Conservation (phyloP, 2,329 filamentous ascomycete genomes). For the Ustulina deusta region DNA sequence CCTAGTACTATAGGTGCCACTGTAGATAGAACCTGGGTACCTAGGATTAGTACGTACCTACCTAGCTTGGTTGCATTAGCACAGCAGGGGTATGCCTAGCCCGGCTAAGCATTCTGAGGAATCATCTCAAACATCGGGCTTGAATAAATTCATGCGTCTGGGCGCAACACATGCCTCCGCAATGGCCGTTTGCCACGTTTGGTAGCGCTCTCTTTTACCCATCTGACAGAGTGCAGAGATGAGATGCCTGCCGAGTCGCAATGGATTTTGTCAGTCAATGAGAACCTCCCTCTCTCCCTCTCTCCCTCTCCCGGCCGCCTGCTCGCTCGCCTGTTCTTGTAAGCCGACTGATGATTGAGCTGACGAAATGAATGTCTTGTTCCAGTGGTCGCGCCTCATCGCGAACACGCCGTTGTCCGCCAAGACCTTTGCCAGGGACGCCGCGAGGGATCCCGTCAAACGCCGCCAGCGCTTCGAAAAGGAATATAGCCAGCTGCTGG, state of each 20-base stretch:
- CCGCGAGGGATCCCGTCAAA: slow-evolving; percentile 71
- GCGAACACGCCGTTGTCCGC: slow-evolving; percentile 71
- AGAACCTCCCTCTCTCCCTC: neutral
- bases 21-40: too few relatives aligned
- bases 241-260: slow-evolving; percentile 62
- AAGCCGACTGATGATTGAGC: slow-evolving; percentile 34
- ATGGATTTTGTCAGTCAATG: slow-evolving; percentile 68
- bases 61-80: neutral
- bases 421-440: slow-evolving; percentile 67
- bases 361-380: slow-evolving; percentile 34
- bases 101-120: slow-evolving; percentile 34
- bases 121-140: slow-evolving; percentile 38
- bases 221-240: slow-evolving; percentile 31
- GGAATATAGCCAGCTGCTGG: slow-evolving; percentile 72
- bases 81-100: slow-evolving; percentile 14
- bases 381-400: slow-evolving; percentile 75
- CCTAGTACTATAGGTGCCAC: too few relatives aligned
- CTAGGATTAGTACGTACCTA: neutral
- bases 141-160: slow-evolving; percentile 33
- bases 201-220: slow-evolving; percentile 3
- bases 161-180: slow-evolving; percentile 3
- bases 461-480: slow-evolving; percentile 75
- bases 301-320: neutral
- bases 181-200: slow-evolving; percentile 18
- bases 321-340: neutral